Percentiles rank a stretch among this genome's conserved stretches.
Evolutionary conservation across 768 basidiomycete species (phyloP).

Genomic region (Zangia roseola): DNA sequence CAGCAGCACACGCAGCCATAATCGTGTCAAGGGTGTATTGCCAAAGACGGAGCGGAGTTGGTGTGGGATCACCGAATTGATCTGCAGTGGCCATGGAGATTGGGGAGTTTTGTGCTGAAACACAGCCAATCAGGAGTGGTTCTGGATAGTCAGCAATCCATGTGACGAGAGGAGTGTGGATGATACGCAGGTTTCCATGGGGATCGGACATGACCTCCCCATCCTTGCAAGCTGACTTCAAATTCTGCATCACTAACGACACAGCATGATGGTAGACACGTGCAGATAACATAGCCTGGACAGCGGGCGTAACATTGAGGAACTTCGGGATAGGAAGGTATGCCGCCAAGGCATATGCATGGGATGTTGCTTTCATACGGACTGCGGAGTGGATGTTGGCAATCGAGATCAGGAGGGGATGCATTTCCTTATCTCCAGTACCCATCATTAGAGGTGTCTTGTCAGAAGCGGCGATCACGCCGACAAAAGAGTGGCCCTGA

Average conservation of each 20-base stretch:
- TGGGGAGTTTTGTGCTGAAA: slow-evolving; percentile 9
- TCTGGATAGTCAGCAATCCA: slow-evolving; percentile 22
- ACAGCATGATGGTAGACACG: slow-evolving; percentile 30
- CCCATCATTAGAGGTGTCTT: slow-evolving; percentile 34
- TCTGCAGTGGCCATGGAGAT: slow-evolving; percentile 10
- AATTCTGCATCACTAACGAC: slow-evolving; percentile 27
- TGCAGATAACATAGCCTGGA: slow-evolving; percentile 28
- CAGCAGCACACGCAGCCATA: neutral
- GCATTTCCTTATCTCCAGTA: slow-evolving; percentile 32
- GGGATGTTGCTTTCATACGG: slow-evolving; percentile 32
- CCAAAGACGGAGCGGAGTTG: neutral
- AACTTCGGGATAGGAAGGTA: slow-evolving; percentile 35
- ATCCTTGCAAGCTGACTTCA: slow-evolving; percentile 28
- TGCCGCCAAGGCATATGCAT: slow-evolving; percentile 27
- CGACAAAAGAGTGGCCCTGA: slow-evolving; percentile 27
- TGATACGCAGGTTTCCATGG: neutral
- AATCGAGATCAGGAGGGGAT: slow-evolving; percentile 31
- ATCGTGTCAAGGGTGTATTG: slow-evolving; percentile 3
- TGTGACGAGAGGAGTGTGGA: slow-evolving; percentile 12
- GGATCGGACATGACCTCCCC: slow-evolving; percentile 32
- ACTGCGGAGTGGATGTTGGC: slow-evolving; percentile 33
- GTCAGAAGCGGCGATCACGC: slow-evolving; percentile 31
- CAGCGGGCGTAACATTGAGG: slow-evolving; percentile 10
- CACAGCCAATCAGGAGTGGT: slow-evolving; percentile 15
- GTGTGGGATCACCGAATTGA: slow-evolving; percentile 15